Evolutionary conservation across 176 grass and related monocot genomes (phyloP).

Genomic region (Leersia perrieri): DNA sequence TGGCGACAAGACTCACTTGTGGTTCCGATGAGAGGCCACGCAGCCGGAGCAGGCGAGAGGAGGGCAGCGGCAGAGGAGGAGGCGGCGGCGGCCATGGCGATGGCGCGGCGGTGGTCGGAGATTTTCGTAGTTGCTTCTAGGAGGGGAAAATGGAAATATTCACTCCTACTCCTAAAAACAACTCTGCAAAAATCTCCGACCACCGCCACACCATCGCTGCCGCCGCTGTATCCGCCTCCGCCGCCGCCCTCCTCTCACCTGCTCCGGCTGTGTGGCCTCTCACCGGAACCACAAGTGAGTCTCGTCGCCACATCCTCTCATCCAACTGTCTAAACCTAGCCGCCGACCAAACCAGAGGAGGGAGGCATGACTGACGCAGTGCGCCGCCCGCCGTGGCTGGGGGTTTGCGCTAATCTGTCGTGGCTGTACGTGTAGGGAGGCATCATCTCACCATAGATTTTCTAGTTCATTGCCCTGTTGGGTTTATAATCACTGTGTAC

Average conservation of each 20-base stretch:
- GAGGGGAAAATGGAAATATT: no score
- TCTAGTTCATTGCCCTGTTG: background rate
- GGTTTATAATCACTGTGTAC: background rate
- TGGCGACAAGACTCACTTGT: background rate
- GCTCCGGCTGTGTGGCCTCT: background rate
- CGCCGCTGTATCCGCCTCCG: no score
- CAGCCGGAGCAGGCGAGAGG: background rate
- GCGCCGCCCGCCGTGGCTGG: no score
- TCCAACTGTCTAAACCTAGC: background rate
- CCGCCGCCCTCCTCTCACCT: background rate
- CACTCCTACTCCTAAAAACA: no score
- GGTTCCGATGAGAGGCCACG: background rate
- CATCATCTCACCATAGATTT: no score
- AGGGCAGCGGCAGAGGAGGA: no score
- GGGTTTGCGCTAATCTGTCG: no score
- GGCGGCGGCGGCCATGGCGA: conserved; percentile 29
- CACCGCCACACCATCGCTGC: no score
- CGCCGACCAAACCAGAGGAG: background rate
- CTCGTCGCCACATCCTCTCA: background rate
- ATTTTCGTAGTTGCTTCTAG: no score
- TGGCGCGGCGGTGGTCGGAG: conserved; percentile 2
- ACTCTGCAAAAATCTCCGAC: conserved; percentile 35
- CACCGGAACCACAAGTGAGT: conserved; percentile 4
- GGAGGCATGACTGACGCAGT: no score
- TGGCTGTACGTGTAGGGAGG: no score